Base-by-base conservation (phyloP, 2,329 filamentous ascomycete species). In the Xylaria sp. region DNA sequence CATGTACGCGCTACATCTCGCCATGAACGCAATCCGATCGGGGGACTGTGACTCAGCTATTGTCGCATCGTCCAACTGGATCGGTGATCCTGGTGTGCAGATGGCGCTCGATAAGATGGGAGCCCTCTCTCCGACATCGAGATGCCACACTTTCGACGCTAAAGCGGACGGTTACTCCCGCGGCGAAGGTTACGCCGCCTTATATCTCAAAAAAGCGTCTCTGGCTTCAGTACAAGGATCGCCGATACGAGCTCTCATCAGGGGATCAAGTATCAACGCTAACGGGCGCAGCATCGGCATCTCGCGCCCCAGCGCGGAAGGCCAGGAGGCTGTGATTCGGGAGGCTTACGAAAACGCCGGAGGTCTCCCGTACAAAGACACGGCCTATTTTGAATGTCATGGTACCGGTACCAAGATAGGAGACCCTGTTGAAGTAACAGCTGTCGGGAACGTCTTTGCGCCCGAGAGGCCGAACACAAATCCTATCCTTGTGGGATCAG, bases 51-150 rank as follows among this genome's bases (percentile, higher is more conserved):
- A 67, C 13, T 58, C 60, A 0, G 72, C 73, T 7, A 63, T 76
- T 7, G 71, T 74, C 0, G 72, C 61, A 2, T 72, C 69, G 7
- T 58, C 57, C n/a, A 75, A 75, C 58, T 48, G 74, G 4, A 71
- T 76, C 17, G 52, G 71, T 6, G 68, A 63, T 0, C 65, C 61
- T 4, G 63, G 67, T 44, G 50, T 61, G 16, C 64, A 69, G 4
- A 64, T 71, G 44, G 61, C 61, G 26, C 66, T 67, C 2, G 62
- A 62, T 1, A 71, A 72, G 43, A 48, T 69, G 0, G 70, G 70
- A 1, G 61, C 71, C 0, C 49, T 75, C 1, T 76, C 72, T 0
- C 66, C 69, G 0, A 69, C 65, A 0, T 69, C 66, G 0, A 61
- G 50, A 1, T 70, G 69, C 29, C 62, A 67, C 20, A 70, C 66